These are phyloP conservation scores for Ogataea allantospora DNA, from an alignment of 805 yeast genomes.

Conservation along the genomic window DNA sequence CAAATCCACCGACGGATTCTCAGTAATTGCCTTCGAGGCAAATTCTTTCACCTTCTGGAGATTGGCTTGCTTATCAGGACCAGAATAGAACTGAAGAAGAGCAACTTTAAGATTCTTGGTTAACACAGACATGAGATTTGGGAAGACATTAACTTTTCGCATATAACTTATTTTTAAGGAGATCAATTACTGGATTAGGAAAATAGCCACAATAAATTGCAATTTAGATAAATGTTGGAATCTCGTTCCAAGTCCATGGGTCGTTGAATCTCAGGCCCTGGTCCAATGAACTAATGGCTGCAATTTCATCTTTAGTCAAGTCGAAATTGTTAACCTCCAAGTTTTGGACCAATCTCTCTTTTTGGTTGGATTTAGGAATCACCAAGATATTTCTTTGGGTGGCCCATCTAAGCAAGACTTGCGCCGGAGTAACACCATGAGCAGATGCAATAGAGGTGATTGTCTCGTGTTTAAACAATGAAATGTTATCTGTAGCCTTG, in stretches of 20 bases:
- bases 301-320: conserved; percentile 51
- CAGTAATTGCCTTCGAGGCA: conserved; percentile 58
- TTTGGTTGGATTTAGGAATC: conserved; percentile 78
- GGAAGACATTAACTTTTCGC: conserved; percentile 9
- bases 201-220: not conserved
- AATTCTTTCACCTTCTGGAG: conserved; percentile 62
- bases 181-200: not conserved
- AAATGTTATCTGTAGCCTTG: conserved; percentile 49
- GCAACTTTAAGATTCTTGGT: conserved; percentile 72
- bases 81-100: conserved; percentile 76
- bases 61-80: conserved; percentile 79
- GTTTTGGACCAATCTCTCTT: conserved; percentile 61
- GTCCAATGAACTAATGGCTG: conserved; percentile 59
- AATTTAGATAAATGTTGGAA: conserved; percentile 32
- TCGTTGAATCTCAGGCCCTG: conserved; percentile 78
- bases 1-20: conserved; percentile 59
- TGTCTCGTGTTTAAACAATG: conserved; percentile 56
- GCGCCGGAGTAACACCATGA: conserved; percentile 59
- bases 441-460: conserved; percentile 54
- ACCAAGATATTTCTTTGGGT: conserved; percentile 74
- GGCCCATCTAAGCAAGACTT: conserved; percentile 79
- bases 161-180: not conserved
- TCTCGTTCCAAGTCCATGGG: conserved; percentile 49
- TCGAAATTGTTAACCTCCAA: conserved; percentile 52
- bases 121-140: conserved; percentile 30